Percentiles rank a stretch among this genome's conserved stretches.
These are phyloP conservation scores for Biancaea sappan DNA, from an alignment of 306 rosid genomes.

Conservation along the genomic window DNA sequence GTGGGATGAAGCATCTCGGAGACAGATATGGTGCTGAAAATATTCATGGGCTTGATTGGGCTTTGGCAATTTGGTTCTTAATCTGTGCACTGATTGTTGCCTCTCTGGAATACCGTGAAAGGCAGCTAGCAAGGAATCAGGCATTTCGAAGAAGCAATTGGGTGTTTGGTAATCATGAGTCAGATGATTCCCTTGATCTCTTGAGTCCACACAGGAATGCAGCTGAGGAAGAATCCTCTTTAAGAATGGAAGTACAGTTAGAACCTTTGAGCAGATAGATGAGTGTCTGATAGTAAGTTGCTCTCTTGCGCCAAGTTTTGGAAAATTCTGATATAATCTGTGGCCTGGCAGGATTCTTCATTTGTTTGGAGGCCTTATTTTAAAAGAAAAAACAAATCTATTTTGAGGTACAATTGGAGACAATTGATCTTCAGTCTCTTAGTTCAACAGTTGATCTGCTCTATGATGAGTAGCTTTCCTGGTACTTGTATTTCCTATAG, in stretches of 20 bases:
- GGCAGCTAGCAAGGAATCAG: slow-evolving; percentile 44
- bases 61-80: slow-evolving; percentile 74
- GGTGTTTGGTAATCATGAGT: slow-evolving; percentile 82
- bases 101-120: slow-evolving; percentile 68
- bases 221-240: slow-evolving; percentile 54
- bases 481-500: slow-evolving; percentile 20
- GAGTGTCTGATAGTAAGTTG: slow-evolving; percentile 26
- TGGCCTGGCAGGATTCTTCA: slow-evolving; percentile 37
- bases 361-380: slow-evolving; percentile 34
- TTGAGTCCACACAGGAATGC: slow-evolving; percentile 50
- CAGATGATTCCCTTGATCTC: slow-evolving; percentile 84
- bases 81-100: slow-evolving; percentile 49
- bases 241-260: slow-evolving; percentile 85
- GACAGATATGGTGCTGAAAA: slow-evolving; percentile 70
- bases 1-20: slow-evolving; percentile 91
- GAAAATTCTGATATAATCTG: slow-evolving; percentile 15
- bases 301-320: slow-evolving; percentile 37
- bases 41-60: slow-evolving; percentile 71
- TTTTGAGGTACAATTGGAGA: slow-evolving; percentile 37
- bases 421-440: slow-evolving; percentile 17
- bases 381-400: no score
- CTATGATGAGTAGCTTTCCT: slow-evolving; percentile 36
- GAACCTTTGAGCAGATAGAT: slow-evolving; percentile 78
- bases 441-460: slow-evolving; percentile 33
- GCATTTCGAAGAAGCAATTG: slow-evolving; percentile 70